Evolutionary conservation across 768 basidiomycete species (phyloP).

Genomic region (Terana coerulea): DNA sequence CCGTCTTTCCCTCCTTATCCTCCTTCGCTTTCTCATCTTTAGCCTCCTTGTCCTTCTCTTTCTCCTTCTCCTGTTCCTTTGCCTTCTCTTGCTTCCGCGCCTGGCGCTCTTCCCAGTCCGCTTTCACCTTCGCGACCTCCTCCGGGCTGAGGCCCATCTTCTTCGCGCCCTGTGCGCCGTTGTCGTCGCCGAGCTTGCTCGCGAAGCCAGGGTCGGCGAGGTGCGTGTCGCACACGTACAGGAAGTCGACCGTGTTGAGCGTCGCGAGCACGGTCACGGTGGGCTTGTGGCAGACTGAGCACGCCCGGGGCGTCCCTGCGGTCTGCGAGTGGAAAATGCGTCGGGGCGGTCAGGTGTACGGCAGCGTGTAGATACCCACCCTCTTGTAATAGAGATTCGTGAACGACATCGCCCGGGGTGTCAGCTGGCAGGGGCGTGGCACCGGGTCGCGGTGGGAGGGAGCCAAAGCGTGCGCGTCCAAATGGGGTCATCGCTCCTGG

Average conservation of each 20-base stretch:
- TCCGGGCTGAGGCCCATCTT: constrained; percentile 51
- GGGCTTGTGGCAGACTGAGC: constrained; percentile 75
- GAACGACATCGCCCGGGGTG: constrained; percentile 54
- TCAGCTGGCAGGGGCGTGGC: constrained; percentile 13
- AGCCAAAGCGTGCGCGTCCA: not conserved
- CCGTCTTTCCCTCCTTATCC: constrained; percentile 18
- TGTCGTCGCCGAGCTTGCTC: constrained; percentile 38
- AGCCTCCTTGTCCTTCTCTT: constrained; percentile 37
- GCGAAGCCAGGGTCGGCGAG: constrained; percentile 79
- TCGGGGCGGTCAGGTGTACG: constrained; percentile 10
- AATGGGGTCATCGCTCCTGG: constrained; percentile 1
- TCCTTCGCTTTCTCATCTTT: constrained; percentile 30
- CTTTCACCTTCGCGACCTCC: constrained; percentile 74
- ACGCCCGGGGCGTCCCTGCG: constrained; percentile 72
- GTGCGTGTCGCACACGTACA: constrained; percentile 83
- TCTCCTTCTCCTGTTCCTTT: constrained; percentile 46
- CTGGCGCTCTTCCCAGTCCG: constrained; percentile 77
- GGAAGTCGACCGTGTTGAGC: constrained; percentile 74
- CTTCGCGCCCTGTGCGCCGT: constrained; percentile 25
- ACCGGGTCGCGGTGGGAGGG: constrained; percentile 14
- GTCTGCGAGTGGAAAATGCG: constrained; percentile 42
- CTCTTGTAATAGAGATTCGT: constrained; percentile 88
- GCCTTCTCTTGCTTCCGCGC: constrained; percentile 53
- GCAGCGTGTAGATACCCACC: constrained; percentile 39
- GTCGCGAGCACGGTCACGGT: constrained; percentile 86